A percentile compares a stretch with the other conserved stretches of the same genome.
Conservation (phyloP, 495 filamentous ascomycete genomes). For the Neurospora cerealis region DNA sequence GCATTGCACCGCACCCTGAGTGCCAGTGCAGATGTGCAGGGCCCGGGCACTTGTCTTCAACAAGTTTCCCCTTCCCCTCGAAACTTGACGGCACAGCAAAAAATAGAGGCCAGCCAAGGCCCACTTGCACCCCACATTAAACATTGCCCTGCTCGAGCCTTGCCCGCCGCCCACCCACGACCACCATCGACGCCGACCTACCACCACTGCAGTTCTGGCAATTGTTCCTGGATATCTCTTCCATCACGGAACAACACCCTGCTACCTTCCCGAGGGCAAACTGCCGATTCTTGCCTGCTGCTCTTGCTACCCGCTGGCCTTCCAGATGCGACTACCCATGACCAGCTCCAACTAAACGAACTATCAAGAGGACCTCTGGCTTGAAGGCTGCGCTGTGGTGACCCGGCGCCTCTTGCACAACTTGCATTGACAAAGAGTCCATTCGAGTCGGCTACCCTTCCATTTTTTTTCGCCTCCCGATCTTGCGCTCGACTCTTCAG, state of each 20-base stretch:
- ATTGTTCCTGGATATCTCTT: not conserved
- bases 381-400: constrained; percentile 1
- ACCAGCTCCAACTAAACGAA: constrained; percentile 4
- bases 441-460: not conserved
- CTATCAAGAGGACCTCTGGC: not conserved
- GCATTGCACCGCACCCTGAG: not conserved
- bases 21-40: not conserved
- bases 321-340: constrained; percentile 3
- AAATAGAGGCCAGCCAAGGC: not conserved
- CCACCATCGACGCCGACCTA: not conserved
- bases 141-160: not conserved
- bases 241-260: not conserved
- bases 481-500: not conserved
- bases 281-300: constrained; percentile 4
- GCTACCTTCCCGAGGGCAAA: not conserved
- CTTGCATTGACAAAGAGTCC: not conserved
- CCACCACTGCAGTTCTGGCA: not conserved
- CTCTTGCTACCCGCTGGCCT: constrained; percentile 1
- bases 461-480: not conserved
- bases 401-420: not conserved
- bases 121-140: not conserved
- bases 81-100: not conserved
- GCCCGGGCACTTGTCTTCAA: not conserved
- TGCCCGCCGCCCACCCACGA: not conserved
- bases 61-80: not conserved